Base-by-base conservation (phyloP, 2,329 filamentous ascomycete species). In the Lecanosticta acicola region DNA sequence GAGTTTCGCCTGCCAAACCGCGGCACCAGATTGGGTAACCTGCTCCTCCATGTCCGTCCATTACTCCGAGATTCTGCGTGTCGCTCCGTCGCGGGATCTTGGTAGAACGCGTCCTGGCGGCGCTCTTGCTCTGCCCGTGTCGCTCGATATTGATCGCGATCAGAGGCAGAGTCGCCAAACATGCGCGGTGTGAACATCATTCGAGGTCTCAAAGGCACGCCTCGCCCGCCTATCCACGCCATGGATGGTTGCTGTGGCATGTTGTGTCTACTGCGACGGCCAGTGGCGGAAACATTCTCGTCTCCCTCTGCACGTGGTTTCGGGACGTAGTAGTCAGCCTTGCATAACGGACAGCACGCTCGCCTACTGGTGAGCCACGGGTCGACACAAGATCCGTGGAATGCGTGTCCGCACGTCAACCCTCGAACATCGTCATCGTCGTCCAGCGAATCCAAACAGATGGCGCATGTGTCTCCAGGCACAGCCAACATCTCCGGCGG, bases 261-360 rank as follows among this genome's bases (percentile, higher is more conserved):
- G 20, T 43, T 19, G 17, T 44, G 39, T 19, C 36, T 36, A 29
- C 52, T 33, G n/a, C 49, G 48, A 10, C 41, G 43, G 14, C 45
- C 46, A 7, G 49, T 37, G 18, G 45, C 48, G 4, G 41, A 47
- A 10, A 45, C 32, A 3, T 45, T 48, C 16, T 50, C 55, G 41
- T 74, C 72, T 7, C 69, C 74, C 50, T 82, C 79, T 2, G 85
- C 75, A 13, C 88, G 85, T 41, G 89, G 87, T 69, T 97, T 97
- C 0, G 93, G 91, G 2, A 88, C 84, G 66, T 94, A 97, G 67
- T 97, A 98, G 64, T 98, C 93, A 33, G 91, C 87, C 71, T 98
- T 98, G 75, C 93, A 98, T 4, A 98, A 81, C 4, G 93, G 93
- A 66, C 93, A 98, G 72, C 91, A 97, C 19, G 93, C 93, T 55